These are phyloP conservation scores for Trichoderma gracile DNA, from an alignment of 2,329 filamentous ascomycete species.

Conservation along the genomic window DNA sequence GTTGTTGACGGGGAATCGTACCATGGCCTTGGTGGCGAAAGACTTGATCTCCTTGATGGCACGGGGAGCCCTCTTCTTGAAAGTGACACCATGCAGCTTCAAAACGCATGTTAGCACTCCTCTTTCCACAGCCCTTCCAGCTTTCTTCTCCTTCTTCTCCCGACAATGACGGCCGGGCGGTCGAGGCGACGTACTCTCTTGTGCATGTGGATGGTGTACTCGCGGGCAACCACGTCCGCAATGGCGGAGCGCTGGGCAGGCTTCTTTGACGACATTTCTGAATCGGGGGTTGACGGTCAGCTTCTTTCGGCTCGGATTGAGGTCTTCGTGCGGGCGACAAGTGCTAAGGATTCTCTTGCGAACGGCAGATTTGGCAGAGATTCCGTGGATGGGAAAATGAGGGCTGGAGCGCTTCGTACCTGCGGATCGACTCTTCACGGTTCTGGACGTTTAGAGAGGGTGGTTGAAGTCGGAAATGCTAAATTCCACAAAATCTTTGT, in stretches of 20 bases:
- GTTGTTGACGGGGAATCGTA: constrained; percentile 53
- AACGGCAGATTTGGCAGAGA: constrained; percentile 12
- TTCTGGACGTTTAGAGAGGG: constrained; percentile 41
- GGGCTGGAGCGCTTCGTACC: constrained; percentile 39
- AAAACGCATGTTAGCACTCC: constrained; percentile 24
- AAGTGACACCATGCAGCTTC: constrained; percentile 92
- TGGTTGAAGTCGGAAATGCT: constrained; percentile 40
- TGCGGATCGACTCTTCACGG: constrained; percentile 45
- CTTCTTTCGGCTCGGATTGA: constrained; percentile 21
- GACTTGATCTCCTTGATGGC: constrained; percentile 99
- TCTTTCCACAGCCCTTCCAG: not conserved
- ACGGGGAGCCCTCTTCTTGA: constrained; percentile 99
- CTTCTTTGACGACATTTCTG: constrained; percentile 50
- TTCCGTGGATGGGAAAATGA: constrained; percentile 26
- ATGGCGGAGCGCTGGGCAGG: constrained; percentile 80
- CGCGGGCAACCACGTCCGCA: constrained; percentile 97
- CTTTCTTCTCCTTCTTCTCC: not conserved
- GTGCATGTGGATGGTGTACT: constrained; percentile 99
- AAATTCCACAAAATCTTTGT: constrained; percentile 48
- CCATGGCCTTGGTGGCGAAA: constrained; percentile 94
- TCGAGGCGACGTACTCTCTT: constrained; percentile 63
- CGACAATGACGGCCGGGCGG: constrained; percentile 19
- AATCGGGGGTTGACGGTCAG: constrained; percentile 31
- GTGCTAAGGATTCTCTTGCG: constrained; percentile 7
- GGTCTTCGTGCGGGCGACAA: not conserved